phyloP scores from a whole-genome alignment of 306 rosid species.

The Oxytropis ochrocephala region DNA sequence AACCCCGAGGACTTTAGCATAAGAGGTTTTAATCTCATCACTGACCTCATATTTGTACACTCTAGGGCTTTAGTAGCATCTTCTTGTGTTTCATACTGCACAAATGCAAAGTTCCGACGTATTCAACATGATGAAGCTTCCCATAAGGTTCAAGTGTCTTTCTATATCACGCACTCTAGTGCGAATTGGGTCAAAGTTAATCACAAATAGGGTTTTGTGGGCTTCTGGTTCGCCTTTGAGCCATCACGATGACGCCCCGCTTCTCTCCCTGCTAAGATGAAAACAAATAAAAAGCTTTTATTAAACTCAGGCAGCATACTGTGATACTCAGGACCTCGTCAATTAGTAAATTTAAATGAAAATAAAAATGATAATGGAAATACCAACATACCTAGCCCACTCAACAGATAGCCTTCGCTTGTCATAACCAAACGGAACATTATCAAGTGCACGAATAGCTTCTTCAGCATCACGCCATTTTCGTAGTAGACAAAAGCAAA shows the following conservation, averaged over 20 bases:
- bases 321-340: neutral
- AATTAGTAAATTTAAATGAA: neutral
- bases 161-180: slow-evolving; percentile 86
- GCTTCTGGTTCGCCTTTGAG: slow-evolving; percentile 75
- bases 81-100: slow-evolving; percentile 90
- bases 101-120: slow-evolving; percentile 89
- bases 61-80: slow-evolving; percentile 92
- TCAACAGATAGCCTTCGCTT: slow-evolving; percentile 87
- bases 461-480: slow-evolving; percentile 92
- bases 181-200: slow-evolving; percentile 75
- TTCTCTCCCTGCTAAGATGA: slow-evolving; percentile 60
- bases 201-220: slow-evolving; percentile 83
- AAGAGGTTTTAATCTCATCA: neutral
- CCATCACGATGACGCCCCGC: slow-evolving; percentile 83
- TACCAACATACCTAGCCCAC: slow-evolving; percentile 74
- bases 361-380: neutral
- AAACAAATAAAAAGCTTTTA: neutral
- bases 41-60: slow-evolving; percentile 87
- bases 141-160: slow-evolving; percentile 85
- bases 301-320: neutral
- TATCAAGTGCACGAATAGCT: slow-evolving; percentile 71
- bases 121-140: slow-evolving; percentile 74
- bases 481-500: slow-evolving; percentile 95
- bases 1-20: neutral
- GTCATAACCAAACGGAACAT: slow-evolving; percentile 77